A percentile compares a stretch with the other conserved stretches of the same genome.
Conservation (phyloP, 2,329 filamentous ascomycete genomes). For the Cercospora sesami region DNA sequence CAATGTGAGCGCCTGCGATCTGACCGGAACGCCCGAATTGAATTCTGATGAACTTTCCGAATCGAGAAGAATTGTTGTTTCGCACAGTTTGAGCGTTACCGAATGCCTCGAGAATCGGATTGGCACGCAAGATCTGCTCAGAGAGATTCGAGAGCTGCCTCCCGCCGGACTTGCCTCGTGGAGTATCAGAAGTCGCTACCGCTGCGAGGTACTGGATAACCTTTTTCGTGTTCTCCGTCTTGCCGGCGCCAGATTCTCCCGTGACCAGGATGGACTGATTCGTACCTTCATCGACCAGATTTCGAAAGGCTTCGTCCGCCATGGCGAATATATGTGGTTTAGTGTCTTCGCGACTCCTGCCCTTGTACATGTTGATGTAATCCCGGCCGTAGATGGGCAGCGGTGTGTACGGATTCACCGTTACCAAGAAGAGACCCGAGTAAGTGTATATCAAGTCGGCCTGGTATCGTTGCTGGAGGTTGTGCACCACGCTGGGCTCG, state of each 20-base stretch:
- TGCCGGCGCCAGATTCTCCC: conserved; percentile 95
- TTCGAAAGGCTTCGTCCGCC: conserved; percentile 94
- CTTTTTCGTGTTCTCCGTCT: conserved; percentile 99
- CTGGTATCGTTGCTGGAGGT: conserved; percentile 91
- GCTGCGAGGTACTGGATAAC: conserved; percentile 98
- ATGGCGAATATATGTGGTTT: conserved; percentile 97
- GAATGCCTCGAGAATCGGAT: conserved; percentile 96
- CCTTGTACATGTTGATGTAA: conserved; percentile 98
- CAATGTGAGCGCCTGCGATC: conserved; percentile 93
- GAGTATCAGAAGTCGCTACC: conserved; percentile 80
- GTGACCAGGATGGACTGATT: conserved; percentile 98
- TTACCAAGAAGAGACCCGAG: conserved; percentile 93
- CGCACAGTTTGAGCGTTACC: conserved; percentile 97
- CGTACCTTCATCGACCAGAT: conserved; percentile 88
- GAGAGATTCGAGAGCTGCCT: conserved; percentile 81
- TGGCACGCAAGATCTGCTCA: conserved; percentile 92
- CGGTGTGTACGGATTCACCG: conserved; percentile 93
- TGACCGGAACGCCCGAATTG: conserved; percentile 86
- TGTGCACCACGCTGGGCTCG: conserved; percentile 96
- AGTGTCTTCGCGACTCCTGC: conserved; percentile 84
- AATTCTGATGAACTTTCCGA: conserved; percentile 98
- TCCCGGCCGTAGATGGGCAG: conserved; percentile 95
- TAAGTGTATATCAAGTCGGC: conserved; percentile 97
- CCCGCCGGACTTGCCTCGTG: conserved; percentile 59
- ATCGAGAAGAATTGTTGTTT: conserved; percentile 97